Conservation (phyloP, 495 filamentous ascomycete species). For the Penicillium steckii region DNA sequence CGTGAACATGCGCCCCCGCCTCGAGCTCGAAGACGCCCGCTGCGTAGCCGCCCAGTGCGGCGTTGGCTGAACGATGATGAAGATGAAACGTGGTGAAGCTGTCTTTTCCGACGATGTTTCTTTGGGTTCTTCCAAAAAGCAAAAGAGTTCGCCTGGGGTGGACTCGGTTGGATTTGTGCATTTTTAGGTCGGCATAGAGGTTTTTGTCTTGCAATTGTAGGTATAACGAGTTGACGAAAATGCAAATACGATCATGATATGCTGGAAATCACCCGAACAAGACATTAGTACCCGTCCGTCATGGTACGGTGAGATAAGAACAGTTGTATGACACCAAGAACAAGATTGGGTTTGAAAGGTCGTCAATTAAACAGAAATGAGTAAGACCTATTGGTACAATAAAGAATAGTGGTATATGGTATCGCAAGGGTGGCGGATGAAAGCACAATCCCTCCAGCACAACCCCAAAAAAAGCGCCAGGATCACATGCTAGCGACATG, state of each 20-base stretch:
- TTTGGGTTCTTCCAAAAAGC: not conserved
- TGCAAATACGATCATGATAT: not conserved
- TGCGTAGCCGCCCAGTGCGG: slow-evolving; percentile 26
- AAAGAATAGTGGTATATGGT: slow-evolving; percentile 24
- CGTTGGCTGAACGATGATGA: slow-evolving; percentile 15
- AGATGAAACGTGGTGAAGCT: slow-evolving; percentile 15
- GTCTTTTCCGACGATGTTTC: not conserved
- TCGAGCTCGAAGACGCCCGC: slow-evolving; percentile 13
- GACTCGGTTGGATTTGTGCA: not conserved
- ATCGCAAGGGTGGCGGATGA: slow-evolving; percentile 27
- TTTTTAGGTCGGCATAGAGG: not conserved
- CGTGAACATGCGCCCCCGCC: slow-evolving; percentile 16
- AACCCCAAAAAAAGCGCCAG: slow-evolving; percentile 21
- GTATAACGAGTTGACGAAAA: not conserved
- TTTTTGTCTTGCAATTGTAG: not conserved
- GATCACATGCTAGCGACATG: slow-evolving; percentile 3
- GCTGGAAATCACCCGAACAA: not conserved
- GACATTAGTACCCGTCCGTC: not conserved
- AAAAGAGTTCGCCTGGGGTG: not conserved
- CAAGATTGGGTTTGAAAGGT: slow-evolving; percentile 6
- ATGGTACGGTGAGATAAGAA: not conserved
- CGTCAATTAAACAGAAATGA: slow-evolving; percentile 22
- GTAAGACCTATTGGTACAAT: slow-evolving; percentile 26
- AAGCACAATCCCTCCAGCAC: slow-evolving; percentile 20
- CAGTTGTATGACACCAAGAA: not conserved